phyloP scores from a whole-genome alignment of 345 rosid genomes.

The Euclidium syriacum region DNA sequence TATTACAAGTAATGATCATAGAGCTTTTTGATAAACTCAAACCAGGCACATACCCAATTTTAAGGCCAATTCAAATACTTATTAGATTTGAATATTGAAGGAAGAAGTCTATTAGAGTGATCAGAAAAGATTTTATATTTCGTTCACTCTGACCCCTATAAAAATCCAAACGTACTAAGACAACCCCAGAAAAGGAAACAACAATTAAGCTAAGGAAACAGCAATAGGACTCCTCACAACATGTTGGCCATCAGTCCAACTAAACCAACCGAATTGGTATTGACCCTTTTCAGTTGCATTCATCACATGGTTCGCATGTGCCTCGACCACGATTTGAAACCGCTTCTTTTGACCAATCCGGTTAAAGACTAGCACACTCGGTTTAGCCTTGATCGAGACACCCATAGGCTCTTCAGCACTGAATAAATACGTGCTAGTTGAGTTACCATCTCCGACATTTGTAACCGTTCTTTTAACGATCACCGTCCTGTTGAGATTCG shows the following conservation, averaged over 20 bases:
- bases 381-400: conserved; percentile 41
- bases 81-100: background rate
- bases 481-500: conserved; percentile 34
- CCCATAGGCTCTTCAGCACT: conserved; percentile 41
- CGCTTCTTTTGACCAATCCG: conserved; percentile 45
- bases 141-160: background rate
- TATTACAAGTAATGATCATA: background rate
- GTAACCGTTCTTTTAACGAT: conserved; percentile 58
- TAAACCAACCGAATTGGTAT: conserved; percentile 71
- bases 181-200: background rate
- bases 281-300: conserved; percentile 25
- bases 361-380: conserved; percentile 41
- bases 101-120: too few species aligned
- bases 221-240: conserved; percentile 68
- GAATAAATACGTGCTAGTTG: conserved; percentile 39
- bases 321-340: conserved; percentile 43
- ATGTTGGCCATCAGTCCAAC: conserved; percentile 54
- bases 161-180: background rate
- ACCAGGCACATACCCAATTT: background rate
- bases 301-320: background rate
- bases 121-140: background rate
- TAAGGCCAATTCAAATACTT: background rate
- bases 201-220: conserved; percentile 39
- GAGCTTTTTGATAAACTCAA: background rate
- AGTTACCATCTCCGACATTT: conserved; percentile 52